These are phyloP conservation scores for Teunomyces gatunensis DNA, from an alignment of 805 yeast genomes.

Conservation along the genomic window DNA sequence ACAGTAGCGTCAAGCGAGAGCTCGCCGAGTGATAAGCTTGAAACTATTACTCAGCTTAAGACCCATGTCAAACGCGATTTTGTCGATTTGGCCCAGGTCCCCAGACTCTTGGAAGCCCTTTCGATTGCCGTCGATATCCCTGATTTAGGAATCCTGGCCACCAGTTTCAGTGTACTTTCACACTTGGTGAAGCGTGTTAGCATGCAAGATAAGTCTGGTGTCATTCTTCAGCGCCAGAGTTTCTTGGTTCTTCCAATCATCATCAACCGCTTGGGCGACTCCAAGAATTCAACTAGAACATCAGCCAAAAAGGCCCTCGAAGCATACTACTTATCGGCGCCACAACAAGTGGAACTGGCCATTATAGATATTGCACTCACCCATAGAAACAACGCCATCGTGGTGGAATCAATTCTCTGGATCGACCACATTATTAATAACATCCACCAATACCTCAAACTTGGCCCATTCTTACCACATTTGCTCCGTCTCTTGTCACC, in stretches of 20 bases:
- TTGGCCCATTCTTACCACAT: slow-evolving; percentile 24
- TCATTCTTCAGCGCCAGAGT: slow-evolving; percentile 40
- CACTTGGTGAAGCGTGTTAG: slow-evolving; percentile 58
- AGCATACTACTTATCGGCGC: slow-evolving; percentile 54
- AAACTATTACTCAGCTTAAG: slow-evolving; percentile 37
- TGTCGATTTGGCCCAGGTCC: slow-evolving; percentile 50
- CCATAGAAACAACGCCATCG: slow-evolving; percentile 34
- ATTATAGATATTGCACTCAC: slow-evolving; percentile 45
- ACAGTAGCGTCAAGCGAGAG: slow-evolving; percentile 14
- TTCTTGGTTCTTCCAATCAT: slow-evolving; percentile 50
- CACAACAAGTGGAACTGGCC: slow-evolving; percentile 44
- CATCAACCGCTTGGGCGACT: slow-evolving; percentile 45
- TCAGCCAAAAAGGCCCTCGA: slow-evolving; percentile 52
- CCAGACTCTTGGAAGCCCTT: slow-evolving; percentile 50
- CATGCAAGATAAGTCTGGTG: slow-evolving; percentile 48
- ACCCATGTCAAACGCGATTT: slow-evolving; percentile 54
- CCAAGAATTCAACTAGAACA: slow-evolving; percentile 31
- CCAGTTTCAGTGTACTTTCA: slow-evolving; percentile 50
- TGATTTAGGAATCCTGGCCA: slow-evolving; percentile 35
- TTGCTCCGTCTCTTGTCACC: slow-evolving; percentile 18
- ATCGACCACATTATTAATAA: slow-evolving; percentile 39
- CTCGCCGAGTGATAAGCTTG: slow-evolving; percentile 14
- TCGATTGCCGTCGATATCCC: slow-evolving; percentile 42
- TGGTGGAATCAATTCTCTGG: slow-evolving; percentile 45
- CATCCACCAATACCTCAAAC: slow-evolving; percentile 31